Percentiles rank a stretch among this genome's conserved stretches.
phyloP scores from a whole-genome alignment of 805 yeast genomes.

The Metschnikowia lachancei region DNA sequence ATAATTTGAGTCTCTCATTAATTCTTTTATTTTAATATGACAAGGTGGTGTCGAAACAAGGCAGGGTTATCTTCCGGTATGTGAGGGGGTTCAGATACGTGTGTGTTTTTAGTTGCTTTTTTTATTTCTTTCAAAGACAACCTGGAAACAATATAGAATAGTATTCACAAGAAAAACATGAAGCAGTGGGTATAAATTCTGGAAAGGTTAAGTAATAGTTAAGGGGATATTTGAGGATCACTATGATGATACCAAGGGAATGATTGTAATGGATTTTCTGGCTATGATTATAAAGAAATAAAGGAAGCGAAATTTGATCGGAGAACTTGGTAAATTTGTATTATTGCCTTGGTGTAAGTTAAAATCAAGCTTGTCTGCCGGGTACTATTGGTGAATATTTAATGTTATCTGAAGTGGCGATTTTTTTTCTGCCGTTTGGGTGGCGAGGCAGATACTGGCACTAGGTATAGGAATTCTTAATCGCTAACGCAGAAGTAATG shows the following conservation, averaged over 20 bases:
- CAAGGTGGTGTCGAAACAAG: slow-evolving; percentile 1
- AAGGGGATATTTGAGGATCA: not conserved
- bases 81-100: not conserved
- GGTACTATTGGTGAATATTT: not conserved
- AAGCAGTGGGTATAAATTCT: not conserved
- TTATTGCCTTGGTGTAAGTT: not conserved
- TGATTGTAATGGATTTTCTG: not conserved
- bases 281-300: too few species aligned
- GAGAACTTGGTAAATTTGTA: not conserved
- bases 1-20: slow-evolving; percentile 81
- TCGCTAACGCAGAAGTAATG: not conserved
- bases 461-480: slow-evolving; percentile 3
- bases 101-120: not conserved
- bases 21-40: not conserved
- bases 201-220: not conserved
- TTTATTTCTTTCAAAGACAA: not conserved
- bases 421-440: slow-evolving; percentile 4
- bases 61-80: slow-evolving; percentile 2
- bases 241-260: not conserved
- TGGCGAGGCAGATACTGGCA: slow-evolving; percentile 6
- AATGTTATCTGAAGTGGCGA: slow-evolving; percentile 5
- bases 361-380: not conserved
- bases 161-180: slow-evolving; percentile 8
- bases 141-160: not conserved
- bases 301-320: too few species aligned